Conservation (phyloP, 2,329 filamentous ascomycete species). For the Fusarium sp. region DNA sequence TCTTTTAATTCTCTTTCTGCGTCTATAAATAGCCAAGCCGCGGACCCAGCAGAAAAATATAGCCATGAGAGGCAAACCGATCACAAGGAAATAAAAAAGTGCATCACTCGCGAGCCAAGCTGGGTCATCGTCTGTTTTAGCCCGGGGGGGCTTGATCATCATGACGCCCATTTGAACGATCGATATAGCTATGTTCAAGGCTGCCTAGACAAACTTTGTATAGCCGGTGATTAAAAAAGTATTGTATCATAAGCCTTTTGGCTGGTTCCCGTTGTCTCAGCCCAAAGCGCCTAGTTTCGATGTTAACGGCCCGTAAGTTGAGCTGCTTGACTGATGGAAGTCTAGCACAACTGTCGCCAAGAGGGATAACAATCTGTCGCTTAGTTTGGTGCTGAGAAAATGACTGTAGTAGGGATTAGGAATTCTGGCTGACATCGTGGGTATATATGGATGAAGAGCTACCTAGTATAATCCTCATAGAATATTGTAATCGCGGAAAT, state of each 20-base stretch:
- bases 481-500: neutral
- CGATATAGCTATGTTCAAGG: neutral
- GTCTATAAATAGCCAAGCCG: neutral
- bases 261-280: neutral
- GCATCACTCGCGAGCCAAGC: neutral
- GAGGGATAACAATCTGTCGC: accelerated
- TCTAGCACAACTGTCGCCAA: neutral
- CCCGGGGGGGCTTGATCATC: neutral
- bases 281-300: neutral
- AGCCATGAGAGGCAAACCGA: neutral
- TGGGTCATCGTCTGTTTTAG: neutral
- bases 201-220: neutral
- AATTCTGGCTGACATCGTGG: neutral
- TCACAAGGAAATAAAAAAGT: neutral
- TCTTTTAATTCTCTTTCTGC: neutral
- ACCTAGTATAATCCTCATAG: neutral
- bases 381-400: neutral
- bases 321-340: neutral
- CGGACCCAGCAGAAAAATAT: neutral
- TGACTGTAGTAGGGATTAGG: neutral
- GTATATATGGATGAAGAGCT: neutral
- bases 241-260: too few species aligned
- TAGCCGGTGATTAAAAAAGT: too few species aligned
- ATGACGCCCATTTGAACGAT: neutral
- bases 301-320: neutral